Evolutionary conservation across 345 rosid genomes (phyloP).

Genomic region (Gynandropsis gynandra): DNA sequence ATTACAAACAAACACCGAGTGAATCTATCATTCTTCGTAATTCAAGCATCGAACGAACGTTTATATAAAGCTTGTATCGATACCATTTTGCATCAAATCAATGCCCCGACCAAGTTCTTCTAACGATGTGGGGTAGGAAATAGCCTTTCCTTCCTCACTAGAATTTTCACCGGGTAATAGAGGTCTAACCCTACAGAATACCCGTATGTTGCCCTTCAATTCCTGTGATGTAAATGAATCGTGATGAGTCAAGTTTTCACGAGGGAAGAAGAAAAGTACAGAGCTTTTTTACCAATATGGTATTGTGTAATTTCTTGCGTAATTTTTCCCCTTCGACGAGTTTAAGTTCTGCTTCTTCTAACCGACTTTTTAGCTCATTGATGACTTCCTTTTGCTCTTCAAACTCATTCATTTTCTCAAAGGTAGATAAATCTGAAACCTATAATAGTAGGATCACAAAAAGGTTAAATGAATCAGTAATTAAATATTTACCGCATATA

Average conservation of each 20-base stretch:
- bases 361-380: constrained; percentile 47
- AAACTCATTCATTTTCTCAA: constrained; percentile 68
- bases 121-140: constrained; percentile 63
- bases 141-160: constrained; percentile 42
- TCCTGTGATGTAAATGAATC: constrained; percentile 46
- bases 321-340: constrained; percentile 87
- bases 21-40: background rate
- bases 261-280: background rate
- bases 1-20: constrained; percentile 9
- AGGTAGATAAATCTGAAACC: constrained; percentile 68
- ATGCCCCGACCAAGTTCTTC: constrained; percentile 76
- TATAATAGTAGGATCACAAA: constrained; percentile 25
- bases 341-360: constrained; percentile 84
- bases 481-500: constrained; percentile 3
- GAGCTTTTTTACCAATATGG: constrained; percentile 60
- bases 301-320: constrained; percentile 89
- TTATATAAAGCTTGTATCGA: constrained; percentile 1
- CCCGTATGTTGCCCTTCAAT: constrained; percentile 94
- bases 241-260: constrained; percentile 16
- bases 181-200: constrained; percentile 96
- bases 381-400: constrained; percentile 66
- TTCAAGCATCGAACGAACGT: background rate
- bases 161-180: constrained; percentile 59
- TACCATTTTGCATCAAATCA: constrained; percentile 77
- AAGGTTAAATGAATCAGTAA: constrained; percentile 5